Base-by-base conservation (phyloP, 129 eudicot genomes). In the Escallonia herrerae region DNA sequence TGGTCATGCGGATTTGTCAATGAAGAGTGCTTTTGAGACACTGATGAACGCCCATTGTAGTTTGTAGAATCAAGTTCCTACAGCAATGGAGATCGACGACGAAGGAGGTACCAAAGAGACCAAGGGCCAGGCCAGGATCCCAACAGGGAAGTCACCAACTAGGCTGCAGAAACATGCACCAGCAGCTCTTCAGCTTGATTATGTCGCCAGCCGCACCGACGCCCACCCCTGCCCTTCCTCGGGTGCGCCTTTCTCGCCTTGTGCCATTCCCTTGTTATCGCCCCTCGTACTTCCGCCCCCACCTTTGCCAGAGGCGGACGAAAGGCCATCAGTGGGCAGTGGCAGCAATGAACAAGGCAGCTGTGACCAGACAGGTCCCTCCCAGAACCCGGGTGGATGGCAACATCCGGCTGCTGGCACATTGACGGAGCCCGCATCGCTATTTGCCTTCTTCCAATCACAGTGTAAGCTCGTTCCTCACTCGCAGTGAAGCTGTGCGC, bases 151-250 rank as follows among this genome's bases (percentile, higher is more conserved):
- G 62, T 37, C 76, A n/a, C 58, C 42, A 1, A 72, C 76, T 4
- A 44, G 77, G 71, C 56, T 64, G 11, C 71, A 64, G 33, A 64
- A 64, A 40, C 70, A 40, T 1, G 77, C 77, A 3, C 77, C 77
- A 3, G 48, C 77, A 15, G 46, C 59, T 4, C 70, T 72, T 15
- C 49, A 64, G 15, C 71, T 64, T 5, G 59, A 64, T 13, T 43
- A 40, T 14, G 47, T 44, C 58, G 39, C 3, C 8, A 50, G 14
- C 44, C 37, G 41, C 61, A 22, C 33, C 33, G 33, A 22, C 33
- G 33, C 33, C 33, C 0, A 22, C 33, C 33, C 33, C 33, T 22
- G 1, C 33, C 7, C 8, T 7, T 12, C 5, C 22, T 12, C 50
- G 3, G 59, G 15, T 12, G 11, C 5, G n/a, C 2, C 5, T 11